phyloP scores from a whole-genome alignment of 192 early-diverging fungal genomes.

The Coemansia sp. region DNA sequence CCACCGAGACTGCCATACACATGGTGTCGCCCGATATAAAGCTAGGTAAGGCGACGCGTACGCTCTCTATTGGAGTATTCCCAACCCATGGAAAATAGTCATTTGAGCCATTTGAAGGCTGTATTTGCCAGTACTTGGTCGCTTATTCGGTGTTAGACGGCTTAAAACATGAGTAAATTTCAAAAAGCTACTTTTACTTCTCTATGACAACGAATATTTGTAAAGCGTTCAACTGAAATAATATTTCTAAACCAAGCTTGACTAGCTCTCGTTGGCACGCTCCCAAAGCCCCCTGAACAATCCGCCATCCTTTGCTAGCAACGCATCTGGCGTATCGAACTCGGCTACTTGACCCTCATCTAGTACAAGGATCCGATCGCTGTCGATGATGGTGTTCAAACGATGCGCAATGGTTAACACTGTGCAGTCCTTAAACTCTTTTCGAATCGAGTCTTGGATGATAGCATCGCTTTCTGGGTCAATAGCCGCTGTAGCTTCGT shows the following conservation, averaged over 20 bases:
- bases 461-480: conserved; percentile 64
- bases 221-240: neutral
- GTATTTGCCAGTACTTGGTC: neutral
- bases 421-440: conserved; percentile 73
- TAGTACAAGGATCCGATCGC: conserved; percentile 77
- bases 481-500: conserved; percentile 85
- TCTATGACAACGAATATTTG: neutral
- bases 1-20: conserved; percentile 34
- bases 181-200: neutral
- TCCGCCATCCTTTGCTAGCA: conserved; percentile 50
- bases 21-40: conserved; percentile 50
- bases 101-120: neutral
- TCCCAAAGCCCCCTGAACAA: conserved; percentile 16
- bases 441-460: conserved; percentile 77
- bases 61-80: conserved; percentile 25
- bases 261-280: neutral
- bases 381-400: conserved; percentile 79
- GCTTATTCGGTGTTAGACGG: neutral
- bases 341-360: conserved; percentile 75
- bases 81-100: conserved; percentile 13
- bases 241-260: neutral
- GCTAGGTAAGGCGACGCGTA: conserved; percentile 36
- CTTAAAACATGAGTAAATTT: neutral
- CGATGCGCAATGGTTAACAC: conserved; percentile 85
- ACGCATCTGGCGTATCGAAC: conserved; percentile 65